These are phyloP conservation scores for Venturiaceae sp. DNA, from an alignment of 2,329 filamentous ascomycete genomes.

Conservation along the genomic window DNA sequence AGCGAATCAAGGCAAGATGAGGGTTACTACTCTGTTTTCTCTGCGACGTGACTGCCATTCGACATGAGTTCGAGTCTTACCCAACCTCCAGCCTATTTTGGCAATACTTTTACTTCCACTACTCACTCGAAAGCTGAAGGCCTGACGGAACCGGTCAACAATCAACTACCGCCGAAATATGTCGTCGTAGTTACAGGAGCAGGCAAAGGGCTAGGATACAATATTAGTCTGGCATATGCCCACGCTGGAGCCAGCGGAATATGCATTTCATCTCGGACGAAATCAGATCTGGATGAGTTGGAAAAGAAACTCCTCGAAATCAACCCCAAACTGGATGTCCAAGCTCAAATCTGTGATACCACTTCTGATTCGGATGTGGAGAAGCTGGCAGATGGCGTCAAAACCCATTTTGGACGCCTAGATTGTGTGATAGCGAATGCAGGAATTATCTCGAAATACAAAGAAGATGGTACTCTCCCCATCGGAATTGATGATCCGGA, in stretches of 20 bases:
- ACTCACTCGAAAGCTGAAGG: slow-evolving; percentile 9
- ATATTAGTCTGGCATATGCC: slow-evolving; percentile 21
- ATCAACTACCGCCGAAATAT: slow-evolving; percentile 14
- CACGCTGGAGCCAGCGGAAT: slow-evolving; percentile 17
- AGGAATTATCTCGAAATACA: slow-evolving; percentile 9
- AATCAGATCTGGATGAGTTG: slow-evolving; percentile 8
- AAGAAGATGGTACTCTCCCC: slow-evolving; percentile 3
- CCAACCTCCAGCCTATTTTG: slow-evolving; percentile 2
- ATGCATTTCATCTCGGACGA: slow-evolving; percentile 16
- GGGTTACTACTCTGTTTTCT: no score
- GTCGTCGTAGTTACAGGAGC: slow-evolving; percentile 23
- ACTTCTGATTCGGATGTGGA: slow-evolving; percentile 8
- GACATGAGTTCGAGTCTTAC: no score
- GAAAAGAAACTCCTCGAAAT: background rate
- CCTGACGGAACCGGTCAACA: slow-evolving; percentile 10
- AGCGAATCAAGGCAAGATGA: no score
- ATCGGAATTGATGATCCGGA: slow-evolving; percentile 9
- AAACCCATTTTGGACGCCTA: slow-evolving; percentile 6
- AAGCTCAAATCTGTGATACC: slow-evolving; percentile 7
- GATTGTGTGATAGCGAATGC: slow-evolving; percentile 10
- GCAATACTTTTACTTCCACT: slow-evolving; percentile 6
- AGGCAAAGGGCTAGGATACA: slow-evolving; percentile 21
- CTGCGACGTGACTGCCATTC: no score
- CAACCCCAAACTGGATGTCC: slow-evolving; percentile 8
- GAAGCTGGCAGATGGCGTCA: slow-evolving; percentile 4